Evolutionary conservation across 1,284 basidiomycete genomes (phyloP).

Genomic region (Rhodotorula sp.): DNA sequence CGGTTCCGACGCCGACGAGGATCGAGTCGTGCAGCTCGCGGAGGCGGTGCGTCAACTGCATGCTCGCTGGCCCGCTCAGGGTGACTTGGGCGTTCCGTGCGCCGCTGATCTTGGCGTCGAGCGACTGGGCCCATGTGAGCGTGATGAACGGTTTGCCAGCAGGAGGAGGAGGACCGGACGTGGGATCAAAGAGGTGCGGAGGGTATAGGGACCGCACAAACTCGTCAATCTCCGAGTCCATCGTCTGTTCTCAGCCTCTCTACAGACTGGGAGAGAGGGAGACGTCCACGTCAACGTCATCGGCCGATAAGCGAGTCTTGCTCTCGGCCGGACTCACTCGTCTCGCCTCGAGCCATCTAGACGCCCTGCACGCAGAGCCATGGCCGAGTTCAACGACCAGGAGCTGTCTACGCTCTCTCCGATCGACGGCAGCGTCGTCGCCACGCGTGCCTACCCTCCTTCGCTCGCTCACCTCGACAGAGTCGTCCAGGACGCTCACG

Average conservation of each 20-base stretch:
- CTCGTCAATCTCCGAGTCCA: not conserved
- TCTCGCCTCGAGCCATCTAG: too few relatives aligned
- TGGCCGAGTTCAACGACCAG: slow-evolving; percentile 17
- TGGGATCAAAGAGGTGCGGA: not conserved
- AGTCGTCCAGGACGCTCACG: slow-evolving; percentile 59
- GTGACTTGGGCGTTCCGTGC: slow-evolving; percentile 68
- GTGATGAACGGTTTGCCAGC: slow-evolving; percentile 56
- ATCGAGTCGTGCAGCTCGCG: slow-evolving; percentile 83
- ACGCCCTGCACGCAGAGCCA: not conserved
- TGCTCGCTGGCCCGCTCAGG: slow-evolving; percentile 80
- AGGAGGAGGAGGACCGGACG: not conserved
- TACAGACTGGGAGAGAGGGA: not conserved
- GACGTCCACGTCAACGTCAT: not conserved
- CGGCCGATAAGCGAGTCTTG: not conserved
- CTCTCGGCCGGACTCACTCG: not conserved
- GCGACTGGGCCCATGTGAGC: slow-evolving; percentile 90
- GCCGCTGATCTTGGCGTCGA: slow-evolving; percentile 90
- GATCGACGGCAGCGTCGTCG: slow-evolving; percentile 49
- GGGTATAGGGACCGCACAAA: slow-evolving; percentile 4
- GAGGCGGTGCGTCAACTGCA: slow-evolving; percentile 80
- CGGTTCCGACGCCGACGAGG: slow-evolving; percentile 84
- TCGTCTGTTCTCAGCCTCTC: not conserved
- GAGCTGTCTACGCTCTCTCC: slow-evolving; percentile 56
- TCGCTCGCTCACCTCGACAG: slow-evolving; percentile 58
- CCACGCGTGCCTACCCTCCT: slow-evolving; percentile 50